Conservation (phyloP, 163 green algal species). For the Scenedesmus sp. region DNA sequence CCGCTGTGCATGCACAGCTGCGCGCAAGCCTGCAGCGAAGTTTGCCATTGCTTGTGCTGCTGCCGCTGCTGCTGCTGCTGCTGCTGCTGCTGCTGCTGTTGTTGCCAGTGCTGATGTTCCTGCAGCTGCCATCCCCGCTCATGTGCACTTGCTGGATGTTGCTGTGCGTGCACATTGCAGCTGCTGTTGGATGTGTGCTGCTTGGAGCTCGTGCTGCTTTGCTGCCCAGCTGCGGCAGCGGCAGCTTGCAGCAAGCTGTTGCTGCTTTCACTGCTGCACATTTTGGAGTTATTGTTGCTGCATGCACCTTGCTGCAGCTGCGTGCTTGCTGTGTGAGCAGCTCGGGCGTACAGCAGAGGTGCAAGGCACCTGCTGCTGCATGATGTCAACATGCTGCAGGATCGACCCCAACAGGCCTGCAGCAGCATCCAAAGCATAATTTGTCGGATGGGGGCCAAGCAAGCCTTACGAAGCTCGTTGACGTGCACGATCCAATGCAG, state of each 20-base stretch:
- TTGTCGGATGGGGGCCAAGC: not conserved
- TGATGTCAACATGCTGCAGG: not conserved
- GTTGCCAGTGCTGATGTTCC: not conserved
- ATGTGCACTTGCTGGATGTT: not conserved
- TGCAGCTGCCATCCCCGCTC: not conserved
- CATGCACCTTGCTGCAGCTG: not conserved
- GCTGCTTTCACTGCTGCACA: not conserved
- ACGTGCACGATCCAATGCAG: not conserved
- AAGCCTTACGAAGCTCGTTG: not conserved
- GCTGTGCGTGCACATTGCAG: not conserved
- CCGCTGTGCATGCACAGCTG: not conserved
- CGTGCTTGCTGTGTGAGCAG: not conserved
- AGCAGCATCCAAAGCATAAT: not conserved
- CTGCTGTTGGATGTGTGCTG: not conserved
- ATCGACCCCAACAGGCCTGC: not conserved
- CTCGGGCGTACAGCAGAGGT: not conserved
- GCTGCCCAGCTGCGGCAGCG: not conserved
- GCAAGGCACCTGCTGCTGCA: not conserved
- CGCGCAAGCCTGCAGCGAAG: not conserved
- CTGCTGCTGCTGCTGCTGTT: not conserved
- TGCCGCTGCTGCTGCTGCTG: constrained; percentile 19
- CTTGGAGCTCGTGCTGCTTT: not conserved
- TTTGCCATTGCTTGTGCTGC: not conserved
- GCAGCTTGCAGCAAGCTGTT: not conserved
- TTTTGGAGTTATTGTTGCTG: not conserved